Conservation (phyloP, 2,329 filamentous ascomycete species). For the Nemania diffusa region DNA sequence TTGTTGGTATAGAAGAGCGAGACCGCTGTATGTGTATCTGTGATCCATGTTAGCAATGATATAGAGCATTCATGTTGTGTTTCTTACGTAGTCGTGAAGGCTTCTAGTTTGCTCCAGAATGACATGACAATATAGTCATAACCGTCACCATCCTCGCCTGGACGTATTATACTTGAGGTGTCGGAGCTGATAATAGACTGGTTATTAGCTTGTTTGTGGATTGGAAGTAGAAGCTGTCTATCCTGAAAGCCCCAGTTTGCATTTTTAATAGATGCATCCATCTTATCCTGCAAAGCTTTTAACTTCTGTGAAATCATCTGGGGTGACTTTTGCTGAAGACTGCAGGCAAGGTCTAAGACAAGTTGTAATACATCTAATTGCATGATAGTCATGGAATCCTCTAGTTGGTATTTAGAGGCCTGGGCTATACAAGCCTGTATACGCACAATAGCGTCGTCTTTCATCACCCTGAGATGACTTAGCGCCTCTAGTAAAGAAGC, state of each 20-base stretch:
- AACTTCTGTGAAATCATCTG: constrained; percentile 69
- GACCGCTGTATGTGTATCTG: constrained; percentile 66
- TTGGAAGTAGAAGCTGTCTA: constrained; percentile 64
- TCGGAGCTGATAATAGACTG: constrained; percentile 66
- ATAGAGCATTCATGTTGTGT: not conserved
- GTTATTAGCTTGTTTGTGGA: constrained; percentile 62
- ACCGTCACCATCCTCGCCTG: constrained; percentile 56
- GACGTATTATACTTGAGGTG: constrained; percentile 64
- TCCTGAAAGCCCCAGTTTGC: constrained; percentile 59
- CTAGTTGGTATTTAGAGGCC: constrained; percentile 75
- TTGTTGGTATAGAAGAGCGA: constrained; percentile 56
- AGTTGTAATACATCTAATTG: constrained; percentile 74
- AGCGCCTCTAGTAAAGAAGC: constrained; percentile 76
- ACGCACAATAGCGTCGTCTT: constrained; percentile 73
- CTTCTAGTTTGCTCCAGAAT: constrained; percentile 69
- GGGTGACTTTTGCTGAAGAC: constrained; percentile 70
- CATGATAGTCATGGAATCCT: constrained; percentile 69
- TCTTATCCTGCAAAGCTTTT: constrained; percentile 66
- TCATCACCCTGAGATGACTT: constrained; percentile 71
- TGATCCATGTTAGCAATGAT: constrained; percentile 12
- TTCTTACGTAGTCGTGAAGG: constrained; percentile 65
- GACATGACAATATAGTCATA: constrained; percentile 68
- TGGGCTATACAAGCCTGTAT: constrained; percentile 80
- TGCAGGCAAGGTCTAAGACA: constrained; percentile 76
- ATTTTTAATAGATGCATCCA: constrained; percentile 65